Base-by-base conservation (phyloP, 179 eudicot genomes). In the Spinacia oleracea region DNA sequence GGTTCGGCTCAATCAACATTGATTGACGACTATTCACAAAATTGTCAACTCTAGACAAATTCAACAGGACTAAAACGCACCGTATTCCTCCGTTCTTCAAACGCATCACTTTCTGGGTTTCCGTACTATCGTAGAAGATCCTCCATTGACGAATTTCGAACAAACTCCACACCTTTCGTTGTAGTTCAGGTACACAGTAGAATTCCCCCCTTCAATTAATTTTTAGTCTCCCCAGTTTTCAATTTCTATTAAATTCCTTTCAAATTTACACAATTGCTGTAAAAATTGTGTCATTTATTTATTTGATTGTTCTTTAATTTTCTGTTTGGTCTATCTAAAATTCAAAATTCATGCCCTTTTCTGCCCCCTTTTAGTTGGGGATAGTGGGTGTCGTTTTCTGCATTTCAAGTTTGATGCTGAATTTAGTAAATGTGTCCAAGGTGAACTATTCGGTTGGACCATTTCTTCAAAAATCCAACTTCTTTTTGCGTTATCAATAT, bases 401-500 rank as follows among this genome's bases (percentile, higher is more conserved):
- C 15, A 53, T 53, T 53, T 42, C 29, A 6, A 40, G 27, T 56
- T 38, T 56, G 80, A 29, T 56, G 68, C 74, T 69, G 66, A 77
- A 43, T 68, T 51, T 35, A 45, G 46, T 25, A 73, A 20, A 11
- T 73, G 9, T 64, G 45, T 55, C 16, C 43, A 53, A 16, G 40
- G 40, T 51, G 76, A 62, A 62, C 43, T 72, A 72, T 79, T 79
- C 72, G 4, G 2, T 62, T 72, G 63, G 81, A 79, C 60, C 76
- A 79, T 46, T 60, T 74, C 7, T 25, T 79, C 6, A 63, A 79
- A 78, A 64, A 34, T 70, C 34, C 46, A 4, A 59, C 48, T 45
- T 45, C 69, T n/a, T 71, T 78, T 70, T 45, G 20, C 60, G 70
- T 42, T 68, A 29, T 53, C 63, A 38, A 53, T 53, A 51, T 77